Evolutionary conservation across 768 basidiomycete species (phyloP), one percentile per base, ranked within the genome.

Genomic region (Leccinum disarticulatum): DNA sequence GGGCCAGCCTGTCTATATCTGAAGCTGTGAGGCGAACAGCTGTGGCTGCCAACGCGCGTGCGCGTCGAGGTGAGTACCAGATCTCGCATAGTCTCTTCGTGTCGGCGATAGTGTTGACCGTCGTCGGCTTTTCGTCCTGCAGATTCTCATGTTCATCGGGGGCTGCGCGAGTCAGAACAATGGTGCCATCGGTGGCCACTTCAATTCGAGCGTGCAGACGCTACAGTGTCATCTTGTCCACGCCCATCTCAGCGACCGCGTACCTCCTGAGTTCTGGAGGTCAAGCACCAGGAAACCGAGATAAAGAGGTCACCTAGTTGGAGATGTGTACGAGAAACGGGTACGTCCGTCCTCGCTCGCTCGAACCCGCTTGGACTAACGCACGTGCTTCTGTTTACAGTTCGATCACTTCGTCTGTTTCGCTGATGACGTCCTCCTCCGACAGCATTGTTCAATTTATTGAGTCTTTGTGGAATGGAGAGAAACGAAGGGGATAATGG

Each of bases 171-270:
- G 31, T 2, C 68, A n/a, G n/a, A n/a, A n/a, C n/a, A n/a, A n/a
- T n/a, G 77, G n/a, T n/a, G 48, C 62, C 0, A 78, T 81, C 58
- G 25, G 13, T 2, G 80, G 80, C n/a, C 67, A 69, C 38, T n/a
- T 77, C 58, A 58, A 70, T 0, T 69, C 72, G 0, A 35, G 62
- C 6, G 46, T 61, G 0, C 59, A 81, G 6, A 52, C 53, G 1
- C 61, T 81, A 19, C 30, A 27, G n/a, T n/a, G n/a, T 25, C 22
- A 79, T 77, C 0, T 70, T 70, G 30, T 79, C 80, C 55, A 69
- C 61, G 3, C 64, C 52, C 1, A 76, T 80, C 52, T 61, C 67
- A 3, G 70, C 62, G 0, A 64, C 66, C 10, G 67, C 73, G 1
- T 64, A 57, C 3, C 61, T 80, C 1, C 55, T 66, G 31, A 70